A percentile compares a stretch with the other conserved stretches of the same genome.
Conservation (phyloP, 441 rosid species). For the Gossypium schwendimanii region DNA sequence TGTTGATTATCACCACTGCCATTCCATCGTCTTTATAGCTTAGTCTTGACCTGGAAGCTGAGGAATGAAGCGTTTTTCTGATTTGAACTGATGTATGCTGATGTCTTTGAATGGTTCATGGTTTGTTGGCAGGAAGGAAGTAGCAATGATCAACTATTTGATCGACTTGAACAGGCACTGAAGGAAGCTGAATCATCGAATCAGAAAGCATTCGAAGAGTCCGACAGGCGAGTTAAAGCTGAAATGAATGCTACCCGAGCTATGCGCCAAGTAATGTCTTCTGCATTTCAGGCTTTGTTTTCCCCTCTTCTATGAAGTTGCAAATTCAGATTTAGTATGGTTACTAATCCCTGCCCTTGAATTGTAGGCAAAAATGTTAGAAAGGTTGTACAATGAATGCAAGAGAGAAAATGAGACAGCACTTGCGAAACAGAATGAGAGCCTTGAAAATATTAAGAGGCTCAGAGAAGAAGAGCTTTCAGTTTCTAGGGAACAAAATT, state of each 20-base stretch:
- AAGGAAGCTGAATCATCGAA: constrained; percentile 44
- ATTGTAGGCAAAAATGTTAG: neutral
- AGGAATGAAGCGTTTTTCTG: neutral
- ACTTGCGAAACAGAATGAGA: constrained; percentile 33
- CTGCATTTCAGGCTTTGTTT: neutral
- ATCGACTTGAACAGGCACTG: constrained; percentile 46
- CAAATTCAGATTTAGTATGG: neutral
- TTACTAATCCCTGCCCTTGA: neutral
- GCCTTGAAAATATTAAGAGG: constrained; percentile 28
- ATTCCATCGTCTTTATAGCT: neutral
- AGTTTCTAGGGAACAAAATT: constrained; percentile 35
- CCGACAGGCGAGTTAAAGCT: constrained; percentile 46
- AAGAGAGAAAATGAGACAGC: constrained; percentile 39
- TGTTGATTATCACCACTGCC: neutral
- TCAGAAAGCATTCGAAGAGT: constrained; percentile 46
- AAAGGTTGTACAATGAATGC: constrained; percentile 20
- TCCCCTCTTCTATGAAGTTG: neutral
- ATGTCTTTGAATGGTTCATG: neutral
- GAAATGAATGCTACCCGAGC: constrained; percentile 39
- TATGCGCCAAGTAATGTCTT: constrained; percentile 30
- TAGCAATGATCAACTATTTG: constrained; percentile 25
- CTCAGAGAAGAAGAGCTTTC: constrained; percentile 40
- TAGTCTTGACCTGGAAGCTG: neutral
- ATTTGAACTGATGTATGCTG: neutral
- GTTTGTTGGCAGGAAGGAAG: constrained; percentile 36